These are phyloP conservation scores for Suillus occidentalis DNA, from an alignment of 768 basidiomycete genomes.

Conservation along the genomic window DNA sequence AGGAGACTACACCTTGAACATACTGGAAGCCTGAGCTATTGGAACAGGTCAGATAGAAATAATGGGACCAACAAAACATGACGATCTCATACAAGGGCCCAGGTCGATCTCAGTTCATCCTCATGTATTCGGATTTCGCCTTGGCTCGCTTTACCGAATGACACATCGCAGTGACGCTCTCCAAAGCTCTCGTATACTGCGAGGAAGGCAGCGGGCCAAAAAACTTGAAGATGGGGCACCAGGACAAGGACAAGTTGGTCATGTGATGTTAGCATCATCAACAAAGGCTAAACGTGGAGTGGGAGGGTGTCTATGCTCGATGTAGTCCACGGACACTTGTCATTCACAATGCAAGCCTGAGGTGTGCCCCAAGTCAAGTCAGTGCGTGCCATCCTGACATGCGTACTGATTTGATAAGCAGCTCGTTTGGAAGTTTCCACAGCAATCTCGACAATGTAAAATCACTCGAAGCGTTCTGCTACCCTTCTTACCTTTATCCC, in stretches of 20 bases:
- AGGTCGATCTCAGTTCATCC: not conserved
- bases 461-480: too few species aligned
- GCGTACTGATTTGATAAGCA: not conserved
- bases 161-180: not conserved
- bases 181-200: not conserved
- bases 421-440: too few species aligned
- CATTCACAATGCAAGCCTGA: not conserved
- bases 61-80: not conserved
- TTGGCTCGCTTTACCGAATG: not conserved
- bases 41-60: not conserved
- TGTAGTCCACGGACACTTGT: not conserved
- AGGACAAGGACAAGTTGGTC: not conserved
- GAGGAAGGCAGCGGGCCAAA: too few species aligned
- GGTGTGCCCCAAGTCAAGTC: not conserved
- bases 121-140: not conserved
- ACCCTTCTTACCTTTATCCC: too few species aligned
- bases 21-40: not conserved
- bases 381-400: not conserved
- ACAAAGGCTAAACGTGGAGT: too few species aligned
- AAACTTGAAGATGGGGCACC: too few species aligned
- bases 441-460: too few species aligned
- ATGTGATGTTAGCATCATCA: not conserved
- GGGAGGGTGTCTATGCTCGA: not conserved
- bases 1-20: not conserved
- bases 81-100: not conserved